Evolutionary conservation across 208 protist species (phyloP), one percentile per base, ranked within the genome.

Genomic region (Crithidia thermophila): DNA sequence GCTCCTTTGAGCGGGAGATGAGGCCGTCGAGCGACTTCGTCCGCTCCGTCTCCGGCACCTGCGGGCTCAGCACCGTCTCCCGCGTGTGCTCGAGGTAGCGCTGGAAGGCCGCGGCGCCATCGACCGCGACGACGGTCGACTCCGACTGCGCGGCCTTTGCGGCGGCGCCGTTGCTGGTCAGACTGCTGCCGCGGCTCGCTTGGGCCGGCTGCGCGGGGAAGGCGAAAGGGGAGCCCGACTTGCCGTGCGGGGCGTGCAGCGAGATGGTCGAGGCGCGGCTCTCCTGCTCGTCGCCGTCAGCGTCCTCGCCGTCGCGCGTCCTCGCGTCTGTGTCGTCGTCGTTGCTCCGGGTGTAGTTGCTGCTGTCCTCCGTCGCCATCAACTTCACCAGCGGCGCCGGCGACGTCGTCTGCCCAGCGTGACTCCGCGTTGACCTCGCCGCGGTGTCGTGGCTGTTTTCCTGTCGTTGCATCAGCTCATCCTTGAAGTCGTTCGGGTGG

Each of bases 81-180:
- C 68, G 68, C 6, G 60, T 49, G 14, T 74, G 37, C n/a, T 67
- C 59, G 16, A 74, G 68, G 28, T 74, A 74, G 27, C 25, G 58
- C 11, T 57, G 42, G 23, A 74, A 74, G 30, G 27, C 40, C 3
- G 46, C 55, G n/a, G n/a, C n/a, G n/a, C n/a, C n/a, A n/a, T n/a
- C n/a, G n/a, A n/a, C n/a, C n/a, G n/a, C n/a, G n/a, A n/a, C n/a
- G n/a, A n/a, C n/a, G n/a, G n/a, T n/a, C n/a, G n/a, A n/a, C n/a
- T n/a, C n/a, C n/a, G n/a, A n/a, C n/a, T n/a, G n/a, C n/a, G n/a
- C n/a, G n/a, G n/a, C n/a, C n/a, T n/a, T n/a, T n/a, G n/a, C n/a
- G n/a, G n/a, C n/a, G n/a, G n/a, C n/a, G n/a, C n/a, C n/a, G n/a
- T n/a, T n/a, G n/a, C n/a, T n/a, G n/a, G n/a, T n/a, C n/a, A n/a